A percentile compares a stretch with the other conserved stretches of the same genome.
Conservation (phyloP, 1,139 yeast genomes). For the Suhomyces atakaporum region DNA sequence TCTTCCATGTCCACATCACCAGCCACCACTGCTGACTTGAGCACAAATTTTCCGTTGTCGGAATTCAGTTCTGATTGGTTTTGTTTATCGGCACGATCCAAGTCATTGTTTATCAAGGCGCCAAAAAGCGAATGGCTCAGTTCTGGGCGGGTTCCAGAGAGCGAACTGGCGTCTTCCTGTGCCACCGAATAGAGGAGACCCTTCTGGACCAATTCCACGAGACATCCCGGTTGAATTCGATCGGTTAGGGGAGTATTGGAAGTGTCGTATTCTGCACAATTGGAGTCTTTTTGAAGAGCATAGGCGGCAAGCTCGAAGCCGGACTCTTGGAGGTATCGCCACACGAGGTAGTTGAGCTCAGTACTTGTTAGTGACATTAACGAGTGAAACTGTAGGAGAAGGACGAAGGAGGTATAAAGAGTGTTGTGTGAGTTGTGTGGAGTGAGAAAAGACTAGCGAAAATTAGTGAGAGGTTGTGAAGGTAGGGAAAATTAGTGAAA, state of each 20-base stretch:
- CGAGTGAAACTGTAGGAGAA: too few species aligned
- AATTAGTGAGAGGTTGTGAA: too few species aligned
- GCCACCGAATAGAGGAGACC: slow-evolving; percentile 69
- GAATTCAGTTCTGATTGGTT: neutral
- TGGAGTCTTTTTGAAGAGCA: slow-evolving; percentile 77
- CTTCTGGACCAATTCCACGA: slow-evolving; percentile 80
- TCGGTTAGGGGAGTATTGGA: slow-evolving; percentile 52
- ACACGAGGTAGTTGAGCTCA: slow-evolving; percentile 85
- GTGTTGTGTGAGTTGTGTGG: neutral
- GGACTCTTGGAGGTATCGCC: slow-evolving; percentile 91
- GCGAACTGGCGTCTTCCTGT: slow-evolving; percentile 26
- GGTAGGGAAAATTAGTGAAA: too few species aligned
- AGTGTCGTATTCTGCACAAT: slow-evolving; percentile 59
- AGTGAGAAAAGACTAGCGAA: too few species aligned
- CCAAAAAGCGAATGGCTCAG: slow-evolving; percentile 31
- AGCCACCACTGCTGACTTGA: slow-evolving; percentile 18
- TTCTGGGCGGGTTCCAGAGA: too few species aligned
- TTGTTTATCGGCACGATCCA: slow-evolving; percentile 2
- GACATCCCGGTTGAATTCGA: slow-evolving; percentile 60
- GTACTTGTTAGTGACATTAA: slow-evolving; percentile 86
- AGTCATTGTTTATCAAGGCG: slow-evolving; percentile 30
- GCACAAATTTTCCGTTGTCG: slow-evolving; percentile 13
- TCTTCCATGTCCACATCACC: slow-evolving; percentile 22
- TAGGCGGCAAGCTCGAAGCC: slow-evolving; percentile 80
- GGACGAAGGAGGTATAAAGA: neutral